Evolutionary conservation across 176 grass and related monocot genomes (phyloP), one percentile per base, ranked within the genome.

Genomic region (Aegilops sharonensis): DNA sequence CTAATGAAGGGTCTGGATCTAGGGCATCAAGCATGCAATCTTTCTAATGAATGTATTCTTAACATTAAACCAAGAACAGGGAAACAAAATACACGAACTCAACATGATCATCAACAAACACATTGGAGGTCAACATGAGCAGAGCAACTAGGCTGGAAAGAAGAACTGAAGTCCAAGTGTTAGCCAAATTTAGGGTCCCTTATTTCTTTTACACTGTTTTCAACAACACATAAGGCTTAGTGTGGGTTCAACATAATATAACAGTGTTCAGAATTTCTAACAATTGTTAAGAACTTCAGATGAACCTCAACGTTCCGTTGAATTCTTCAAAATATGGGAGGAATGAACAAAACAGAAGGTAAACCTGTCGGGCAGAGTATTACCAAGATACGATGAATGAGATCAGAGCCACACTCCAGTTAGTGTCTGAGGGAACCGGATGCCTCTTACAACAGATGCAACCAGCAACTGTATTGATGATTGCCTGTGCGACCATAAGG

Each of bases 391-490:
- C 27, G 35, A 99, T 94, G 82, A 99, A 99, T 30, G 93, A 95
- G 35, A 99, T 91, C 65, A 99, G 79, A 59, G 89, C 97, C 3
- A 99, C 85, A 11, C 94, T 94, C 97, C 97, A 99, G 75, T 99
- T 99, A 81, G 89, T 93, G 77, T 94, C 94, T 1, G 94, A 85
- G 1, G 97, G 94, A 76, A 92, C 78, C 0, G 90, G 97, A 83
- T 99, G 92, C 68, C 82, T 94, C 90, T 94, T 99, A 86, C 97
- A 99, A 81, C 97, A 99, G 77, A 99, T 94, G 81, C 97, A 99
- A 67, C 97, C 97, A 72, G 94, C 94, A 20, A 99, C 89, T 1
- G 94, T 81, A 40, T 96, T 99, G 42, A 99, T 96, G 18, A 92
- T 87, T 11, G 90, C 89, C 56, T 96, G 97, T 2, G 92, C 94